phyloP scores from a whole-genome alignment of 1,284 basidiomycete species.

The Apiotrichum brassicae region DNA sequence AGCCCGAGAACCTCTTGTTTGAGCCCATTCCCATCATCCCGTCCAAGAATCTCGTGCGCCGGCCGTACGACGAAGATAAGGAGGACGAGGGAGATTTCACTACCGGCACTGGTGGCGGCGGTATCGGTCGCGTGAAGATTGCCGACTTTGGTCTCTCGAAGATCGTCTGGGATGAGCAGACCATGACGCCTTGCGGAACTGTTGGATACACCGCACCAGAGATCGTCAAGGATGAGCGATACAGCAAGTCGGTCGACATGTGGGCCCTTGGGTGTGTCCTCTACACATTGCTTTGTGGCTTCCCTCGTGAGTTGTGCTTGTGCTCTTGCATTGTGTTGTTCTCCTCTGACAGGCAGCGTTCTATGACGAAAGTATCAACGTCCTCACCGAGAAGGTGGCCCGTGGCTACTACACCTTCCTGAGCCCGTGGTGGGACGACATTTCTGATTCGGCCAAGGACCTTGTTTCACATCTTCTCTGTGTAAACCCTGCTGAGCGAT shows the following conservation, averaged over 20 bases:
- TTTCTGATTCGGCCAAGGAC: conserved; percentile 83
- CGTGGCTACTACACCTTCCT: conserved; percentile 97
- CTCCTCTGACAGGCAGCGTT: conserved; percentile 55
- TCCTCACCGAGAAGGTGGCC: conserved; percentile 97
- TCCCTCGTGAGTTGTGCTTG: conserved; percentile 57
- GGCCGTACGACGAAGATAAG: conserved; percentile 97
- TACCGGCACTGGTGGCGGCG: conserved; percentile 85
- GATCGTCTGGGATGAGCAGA: conserved; percentile 98
- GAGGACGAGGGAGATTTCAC: conserved; percentile 97
- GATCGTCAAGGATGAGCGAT: conserved; percentile 98
- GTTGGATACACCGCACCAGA: conserved; percentile 99
- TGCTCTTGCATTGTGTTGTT: neutral
- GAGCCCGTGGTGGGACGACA: conserved; percentile 99
- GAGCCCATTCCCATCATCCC: conserved; percentile 89
- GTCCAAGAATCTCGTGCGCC: conserved; percentile 65
- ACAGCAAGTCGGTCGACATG: conserved; percentile 99
- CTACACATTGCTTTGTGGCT: conserved; percentile 97
- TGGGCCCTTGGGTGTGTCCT: conserved; percentile 99
- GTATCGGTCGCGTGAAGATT: conserved; percentile 96
- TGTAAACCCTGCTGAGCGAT: conserved; percentile 89
- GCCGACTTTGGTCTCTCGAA: conserved; percentile 98
- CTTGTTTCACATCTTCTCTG: conserved; percentile 91
- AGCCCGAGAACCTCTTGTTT: conserved; percentile 96
- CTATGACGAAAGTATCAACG: conserved; percentile 98
- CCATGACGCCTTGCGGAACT: conserved; percentile 98